phyloP scores from a whole-genome alignment of 306 rosid genomes.

The Hippophae tibetana region DNA sequence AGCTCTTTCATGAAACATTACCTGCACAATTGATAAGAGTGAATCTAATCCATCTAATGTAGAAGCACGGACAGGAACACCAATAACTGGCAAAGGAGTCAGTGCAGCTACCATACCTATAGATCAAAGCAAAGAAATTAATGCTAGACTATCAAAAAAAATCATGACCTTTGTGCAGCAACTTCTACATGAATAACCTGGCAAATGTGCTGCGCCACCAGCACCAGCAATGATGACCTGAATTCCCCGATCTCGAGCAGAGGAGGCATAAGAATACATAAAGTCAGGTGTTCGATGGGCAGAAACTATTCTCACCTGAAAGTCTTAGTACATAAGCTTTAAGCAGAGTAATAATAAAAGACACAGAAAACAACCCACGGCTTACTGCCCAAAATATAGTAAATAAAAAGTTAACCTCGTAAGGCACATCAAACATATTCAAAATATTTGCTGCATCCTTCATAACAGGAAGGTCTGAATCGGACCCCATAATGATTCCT shows the following conservation, averaged over 20 bases:
- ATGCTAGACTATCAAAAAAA: not conserved
- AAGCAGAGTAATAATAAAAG: not conserved
- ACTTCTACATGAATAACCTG: slow-evolving; percentile 35
- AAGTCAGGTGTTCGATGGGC: slow-evolving; percentile 82
- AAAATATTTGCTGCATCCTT: slow-evolving; percentile 76
- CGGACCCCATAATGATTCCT: slow-evolving; percentile 94
- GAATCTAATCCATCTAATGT: slow-evolving; percentile 79
- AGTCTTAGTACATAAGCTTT: slow-evolving; percentile 1
- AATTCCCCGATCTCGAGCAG: slow-evolving; percentile 64
- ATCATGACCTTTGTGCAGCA: slow-evolving; percentile 4
- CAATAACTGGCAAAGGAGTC: slow-evolving; percentile 67
- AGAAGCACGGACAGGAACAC: slow-evolving; percentile 88
- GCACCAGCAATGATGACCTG: slow-evolving; percentile 89
- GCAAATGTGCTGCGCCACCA: slow-evolving; percentile 94
- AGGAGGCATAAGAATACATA: slow-evolving; percentile 65
- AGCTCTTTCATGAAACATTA: slow-evolving; percentile 15
- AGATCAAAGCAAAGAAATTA: slow-evolving; percentile 11
- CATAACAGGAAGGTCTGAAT: slow-evolving; percentile 92
- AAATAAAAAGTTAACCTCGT: slow-evolving; percentile 41
- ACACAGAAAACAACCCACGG: not conserved
- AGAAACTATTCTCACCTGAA: slow-evolving; percentile 77
- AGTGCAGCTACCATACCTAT: slow-evolving; percentile 92
- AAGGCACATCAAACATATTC: slow-evolving; percentile 55
- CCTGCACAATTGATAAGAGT: slow-evolving; percentile 82
- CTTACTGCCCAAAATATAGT: not conserved